phyloP scores from a whole-genome alignment of 1,139 yeast genomes.

The Debaryomyces sp. region DNA sequence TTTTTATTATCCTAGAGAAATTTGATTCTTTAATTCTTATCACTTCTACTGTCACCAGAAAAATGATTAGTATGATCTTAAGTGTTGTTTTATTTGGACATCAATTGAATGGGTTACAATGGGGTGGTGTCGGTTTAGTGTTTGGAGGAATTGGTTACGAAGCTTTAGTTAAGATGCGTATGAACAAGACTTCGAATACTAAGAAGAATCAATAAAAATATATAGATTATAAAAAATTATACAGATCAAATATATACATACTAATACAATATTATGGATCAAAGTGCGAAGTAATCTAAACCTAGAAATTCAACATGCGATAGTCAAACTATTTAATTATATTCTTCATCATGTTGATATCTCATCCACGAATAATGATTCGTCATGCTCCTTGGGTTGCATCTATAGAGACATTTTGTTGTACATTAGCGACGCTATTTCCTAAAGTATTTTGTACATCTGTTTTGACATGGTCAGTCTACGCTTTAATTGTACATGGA shows the following conservation, averaged over 20 bases:
- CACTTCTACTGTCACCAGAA: slow-evolving; percentile 93
- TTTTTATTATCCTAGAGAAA: slow-evolving; percentile 77
- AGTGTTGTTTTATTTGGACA: slow-evolving; percentile 89
- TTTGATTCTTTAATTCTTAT: slow-evolving; percentile 85
- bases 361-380: slow-evolving; percentile 25
- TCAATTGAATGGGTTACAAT: slow-evolving; percentile 59
- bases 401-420: slow-evolving; percentile 36
- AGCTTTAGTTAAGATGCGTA: slow-evolving; percentile 17
- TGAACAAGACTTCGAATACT: not conserved
- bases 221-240: not conserved
- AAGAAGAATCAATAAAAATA: slow-evolving; percentile 7
- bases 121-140: slow-evolving; percentile 78
- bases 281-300: slow-evolving; percentile 1
- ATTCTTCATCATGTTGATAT: slow-evolving; percentile 19
- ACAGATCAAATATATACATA: not conserved
- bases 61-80: slow-evolving; percentile 91
- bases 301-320: not conserved
- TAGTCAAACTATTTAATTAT: not conserved
- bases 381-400: slow-evolving; percentile 18
- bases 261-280: not conserved
- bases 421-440: slow-evolving; percentile 52
- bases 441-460: slow-evolving; percentile 61
- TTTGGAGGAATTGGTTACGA: slow-evolving; percentile 64
- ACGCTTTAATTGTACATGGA: slow-evolving; percentile 32
- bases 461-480: slow-evolving; percentile 62